phyloP scores from a whole-genome alignment of 305 asterid species.

The Plantago rigida region DNA sequence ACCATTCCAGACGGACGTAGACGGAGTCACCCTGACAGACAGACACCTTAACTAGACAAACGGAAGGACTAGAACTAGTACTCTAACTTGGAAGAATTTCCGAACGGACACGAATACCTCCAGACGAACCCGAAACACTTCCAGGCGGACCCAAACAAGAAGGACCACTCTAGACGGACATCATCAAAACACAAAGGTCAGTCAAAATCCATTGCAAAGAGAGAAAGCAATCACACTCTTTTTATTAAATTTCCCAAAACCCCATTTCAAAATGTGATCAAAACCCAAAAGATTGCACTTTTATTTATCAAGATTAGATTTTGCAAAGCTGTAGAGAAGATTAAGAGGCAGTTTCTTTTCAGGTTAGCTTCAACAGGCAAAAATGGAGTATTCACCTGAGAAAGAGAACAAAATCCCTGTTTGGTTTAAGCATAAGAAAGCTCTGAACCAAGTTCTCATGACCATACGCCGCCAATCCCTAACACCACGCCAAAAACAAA shows the following conservation, averaged over 20 bases:
- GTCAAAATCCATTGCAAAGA: neutral
- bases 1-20: too few relatives aligned
- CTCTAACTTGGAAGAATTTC: too few relatives aligned
- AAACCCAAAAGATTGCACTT: neutral
- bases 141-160: too few relatives aligned
- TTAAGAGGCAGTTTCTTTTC: neutral
- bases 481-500: slow-evolving; percentile 28
- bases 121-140: too few relatives aligned
- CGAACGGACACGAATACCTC: too few relatives aligned
- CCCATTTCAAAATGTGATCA: neutral
- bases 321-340: slow-evolving; percentile 3
- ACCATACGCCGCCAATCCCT: slow-evolving; percentile 50
- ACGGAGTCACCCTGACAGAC: too few relatives aligned
- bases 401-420: slow-evolving; percentile 37
- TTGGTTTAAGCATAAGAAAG: slow-evolving; percentile 52
- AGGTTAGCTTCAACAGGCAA: neutral
- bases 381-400: slow-evolving; percentile 38
- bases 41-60: too few relatives aligned
- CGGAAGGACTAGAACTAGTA: too few relatives aligned
- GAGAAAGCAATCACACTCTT: neutral
- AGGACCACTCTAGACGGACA: too few relatives aligned
- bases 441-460: slow-evolving; percentile 43
- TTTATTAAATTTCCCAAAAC: slow-evolving; percentile 7
- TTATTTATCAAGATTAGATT: neutral
- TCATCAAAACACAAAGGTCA: too few relatives aligned